Conservation (phyloP, 1,284 basidiomycete species). For the Heterobasidion annosum region DNA sequence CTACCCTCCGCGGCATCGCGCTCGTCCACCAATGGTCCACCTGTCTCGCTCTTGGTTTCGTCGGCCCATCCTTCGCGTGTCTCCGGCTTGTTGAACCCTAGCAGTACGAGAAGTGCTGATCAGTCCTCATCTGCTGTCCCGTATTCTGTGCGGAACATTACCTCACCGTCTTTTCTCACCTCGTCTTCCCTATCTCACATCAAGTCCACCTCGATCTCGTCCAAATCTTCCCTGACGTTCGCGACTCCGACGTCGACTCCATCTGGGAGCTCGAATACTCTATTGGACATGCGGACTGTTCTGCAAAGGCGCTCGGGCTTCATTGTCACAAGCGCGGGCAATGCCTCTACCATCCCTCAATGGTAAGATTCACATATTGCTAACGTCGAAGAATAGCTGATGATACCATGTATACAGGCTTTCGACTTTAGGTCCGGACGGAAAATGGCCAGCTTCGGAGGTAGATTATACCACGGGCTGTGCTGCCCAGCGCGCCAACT, state of each 20-base stretch:
- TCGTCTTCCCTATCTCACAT: too few species aligned
- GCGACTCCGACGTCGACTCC: not conserved
- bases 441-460: constrained; percentile 45
- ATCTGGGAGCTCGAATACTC: not conserved
- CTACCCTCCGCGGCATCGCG: too few species aligned
- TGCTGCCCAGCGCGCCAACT: constrained; percentile 47
- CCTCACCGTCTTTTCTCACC: too few species aligned
- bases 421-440: constrained; percentile 31
- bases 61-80: too few species aligned
- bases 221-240: not conserved
- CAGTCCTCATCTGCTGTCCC: too few species aligned
- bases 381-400: not conserved
- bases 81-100: too few species aligned
- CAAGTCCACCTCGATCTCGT: not conserved
- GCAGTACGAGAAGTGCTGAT: too few species aligned
- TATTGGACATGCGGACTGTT: constrained; percentile 17
- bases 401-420: constrained; percentile 23
- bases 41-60: too few species aligned
- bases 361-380: constrained; percentile 12
- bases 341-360: constrained; percentile 14
- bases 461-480: constrained; percentile 55
- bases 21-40: too few species aligned
- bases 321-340: constrained; percentile 17
- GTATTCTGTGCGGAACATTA: too few species aligned
- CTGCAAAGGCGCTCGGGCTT: constrained; percentile 17